These are phyloP conservation scores for Amylocarpus encephaloides DNA, from an alignment of 2,329 filamentous ascomycete species.

Conservation along the genomic window DNA sequence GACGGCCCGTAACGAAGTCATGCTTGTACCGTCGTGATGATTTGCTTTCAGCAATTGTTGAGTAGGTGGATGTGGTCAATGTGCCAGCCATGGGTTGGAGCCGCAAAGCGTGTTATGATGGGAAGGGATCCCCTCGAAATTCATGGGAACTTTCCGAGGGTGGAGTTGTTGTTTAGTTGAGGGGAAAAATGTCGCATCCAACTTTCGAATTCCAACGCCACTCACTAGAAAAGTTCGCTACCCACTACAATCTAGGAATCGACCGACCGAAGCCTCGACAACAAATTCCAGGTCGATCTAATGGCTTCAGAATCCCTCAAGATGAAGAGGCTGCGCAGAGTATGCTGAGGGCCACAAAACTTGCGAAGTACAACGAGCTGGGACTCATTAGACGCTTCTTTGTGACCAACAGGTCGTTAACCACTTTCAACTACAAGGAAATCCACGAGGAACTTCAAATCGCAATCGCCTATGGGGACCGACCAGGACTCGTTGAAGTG, in stretches of 20 bases:
- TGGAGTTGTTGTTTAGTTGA: neutral
- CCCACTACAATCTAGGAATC: neutral
- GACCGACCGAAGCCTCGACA: neutral
- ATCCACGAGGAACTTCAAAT: neutral
- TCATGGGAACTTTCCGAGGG: neutral
- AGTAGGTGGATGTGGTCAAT: neutral
- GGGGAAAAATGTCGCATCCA: neutral
- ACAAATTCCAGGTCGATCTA: neutral
- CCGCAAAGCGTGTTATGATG: too few relatives aligned
- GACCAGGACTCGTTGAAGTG: constrained; percentile 15
- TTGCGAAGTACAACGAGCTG: neutral
- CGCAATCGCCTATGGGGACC: neutral
- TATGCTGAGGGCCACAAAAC: neutral
- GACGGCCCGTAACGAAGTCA: neutral
- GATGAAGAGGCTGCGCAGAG: neutral
- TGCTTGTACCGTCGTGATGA: neutral
- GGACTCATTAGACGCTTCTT: neutral
- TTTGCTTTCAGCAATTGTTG: neutral
- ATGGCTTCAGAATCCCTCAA: neutral
- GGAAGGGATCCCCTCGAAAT: too few relatives aligned
- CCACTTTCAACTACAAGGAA: neutral
- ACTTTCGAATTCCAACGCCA: neutral
- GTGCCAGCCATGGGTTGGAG: neutral
- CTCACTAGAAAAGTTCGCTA: neutral
- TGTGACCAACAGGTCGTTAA: neutral